Evolutionary conservation across 2,329 filamentous ascomycete species (phyloP).

Genomic region (Xylaria multiplex): DNA sequence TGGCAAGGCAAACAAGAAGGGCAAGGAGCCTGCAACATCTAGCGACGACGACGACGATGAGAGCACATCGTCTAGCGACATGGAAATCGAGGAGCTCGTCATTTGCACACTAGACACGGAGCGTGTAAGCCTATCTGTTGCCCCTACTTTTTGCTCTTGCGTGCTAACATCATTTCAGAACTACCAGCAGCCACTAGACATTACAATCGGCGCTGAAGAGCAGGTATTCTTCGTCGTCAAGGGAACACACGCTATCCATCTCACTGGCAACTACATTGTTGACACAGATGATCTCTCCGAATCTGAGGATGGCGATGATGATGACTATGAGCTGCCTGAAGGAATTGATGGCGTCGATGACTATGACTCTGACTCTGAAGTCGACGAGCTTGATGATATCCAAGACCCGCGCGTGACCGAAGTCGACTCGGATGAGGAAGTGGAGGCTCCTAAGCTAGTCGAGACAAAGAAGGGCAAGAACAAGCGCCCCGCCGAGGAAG

Average conservation of each 20-base stretch:
- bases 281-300: slow-evolving; percentile 71
- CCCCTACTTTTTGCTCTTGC: slow-evolving; percentile 33
- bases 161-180: slow-evolving; percentile 64
- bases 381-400: slow-evolving; percentile 81
- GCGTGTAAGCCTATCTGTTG: slow-evolving; percentile 69
- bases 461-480: slow-evolving; percentile 80
- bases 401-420: slow-evolving; percentile 85
- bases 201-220: slow-evolving; percentile 89
- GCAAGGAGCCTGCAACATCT: slow-evolving; percentile 71
- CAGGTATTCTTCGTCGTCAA: slow-evolving; percentile 90
- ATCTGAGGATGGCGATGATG: slow-evolving; percentile 69
- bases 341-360: slow-evolving; percentile 79
- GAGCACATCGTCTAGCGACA: slow-evolving; percentile 66
- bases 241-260: slow-evolving; percentile 88
- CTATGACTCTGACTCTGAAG: slow-evolving; percentile 74
- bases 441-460: slow-evolving; percentile 73
- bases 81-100: slow-evolving; percentile 87
- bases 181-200: slow-evolving; percentile 94
- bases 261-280: slow-evolving; percentile 96
- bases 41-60: slow-evolving; percentile 59
- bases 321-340: slow-evolving; percentile 84
- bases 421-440: slow-evolving; percentile 81
- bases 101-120: slow-evolving; percentile 95
- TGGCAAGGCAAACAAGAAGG: slow-evolving; percentile 71
- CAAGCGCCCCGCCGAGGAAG: slow-evolving; percentile 87